Base-by-base conservation (phyloP, 2,329 filamentous ascomycete species). In the Zopfia rhizophila region DNA sequence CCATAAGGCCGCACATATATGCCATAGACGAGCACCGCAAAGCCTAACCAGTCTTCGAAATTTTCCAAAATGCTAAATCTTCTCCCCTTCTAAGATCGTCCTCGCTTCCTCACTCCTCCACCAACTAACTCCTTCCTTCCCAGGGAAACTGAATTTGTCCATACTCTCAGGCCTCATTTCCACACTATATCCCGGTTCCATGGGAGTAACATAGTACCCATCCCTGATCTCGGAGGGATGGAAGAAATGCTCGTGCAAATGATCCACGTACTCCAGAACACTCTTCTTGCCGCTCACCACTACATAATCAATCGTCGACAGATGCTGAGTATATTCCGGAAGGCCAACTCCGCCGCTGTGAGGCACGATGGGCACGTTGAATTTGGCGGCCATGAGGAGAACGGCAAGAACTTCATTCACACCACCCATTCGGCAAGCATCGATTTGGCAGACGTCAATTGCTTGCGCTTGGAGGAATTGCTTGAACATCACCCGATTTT, bases 361-460 rank as follows among this genome's bases (percentile, higher is more conserved):
- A 1, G 92, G 91, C 5, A 96, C 91, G 58, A 96, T 87, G 11
- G 91, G 91, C 3, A 96, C 82, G 39, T 80, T 80, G 68, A 85
- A 87, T 76, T 91, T 91, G 66, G 84, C 86, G 13, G 91, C 91
- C 76, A 96, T 88, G 30, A 96, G 81, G 24, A 96, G 75, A 28
- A 96, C 91, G n/a, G 91, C 91, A 17, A 96, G 80, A 18, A 93
- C 91, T 75, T 96, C 91, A 74, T 96, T 96, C 32, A 96, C 90
- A 52, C 91, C 91, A 29, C 91, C 91, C 59, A 96, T 82, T 18
- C 91, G 87, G 78, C 91, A 96, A 3, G 91, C 91, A 63, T 96
- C 91, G 60, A 94, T 89, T 73, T 96, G 91, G 69, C 90, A 91
- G 14, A 96, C 85, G 64, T 94, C 91, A 60, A 96, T 90, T 50